Conservation (phyloP, 768 basidiomycete genomes). For the Trametes villosa region DNA sequence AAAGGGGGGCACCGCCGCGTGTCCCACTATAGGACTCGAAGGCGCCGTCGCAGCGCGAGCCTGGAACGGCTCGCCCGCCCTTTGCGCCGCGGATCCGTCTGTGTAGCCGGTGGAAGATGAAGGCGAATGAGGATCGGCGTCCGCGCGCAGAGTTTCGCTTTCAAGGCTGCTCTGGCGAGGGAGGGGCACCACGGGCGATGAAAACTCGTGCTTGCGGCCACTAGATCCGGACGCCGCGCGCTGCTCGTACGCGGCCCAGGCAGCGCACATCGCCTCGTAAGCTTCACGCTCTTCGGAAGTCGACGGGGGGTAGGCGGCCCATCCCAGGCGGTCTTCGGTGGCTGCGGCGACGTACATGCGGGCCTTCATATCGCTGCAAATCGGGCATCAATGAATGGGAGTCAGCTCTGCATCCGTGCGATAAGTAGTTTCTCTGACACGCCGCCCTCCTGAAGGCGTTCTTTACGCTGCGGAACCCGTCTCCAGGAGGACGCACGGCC, state of each 20-base stretch:
- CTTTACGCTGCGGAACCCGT: constrained; percentile 1
- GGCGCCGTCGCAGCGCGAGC: constrained; percentile 3
- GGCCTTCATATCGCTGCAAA: constrained; percentile 66
- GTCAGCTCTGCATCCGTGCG: neutral
- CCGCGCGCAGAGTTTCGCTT: neutral
- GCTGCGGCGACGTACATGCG: constrained; percentile 51
- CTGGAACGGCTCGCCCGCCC: constrained; percentile 9
- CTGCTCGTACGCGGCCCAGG: constrained; percentile 55
- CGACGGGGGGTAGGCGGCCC: constrained; percentile 46
- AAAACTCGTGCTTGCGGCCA: constrained; percentile 2
- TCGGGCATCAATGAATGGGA: neutral
- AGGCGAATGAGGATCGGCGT: neutral
- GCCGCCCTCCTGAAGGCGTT: neutral
- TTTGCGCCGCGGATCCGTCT: constrained; percentile 8
- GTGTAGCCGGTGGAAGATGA: neutral
- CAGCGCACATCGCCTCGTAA: constrained; percentile 60
- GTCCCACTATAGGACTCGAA: neutral
- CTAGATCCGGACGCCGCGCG: constrained; percentile 23
- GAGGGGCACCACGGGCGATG: constrained; percentile 1
- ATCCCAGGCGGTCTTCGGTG: constrained; percentile 53
- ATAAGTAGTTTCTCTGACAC: neutral
- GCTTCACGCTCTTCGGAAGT: constrained; percentile 54
- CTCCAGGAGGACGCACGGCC: constrained; percentile 3
- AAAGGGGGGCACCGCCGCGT: neutral
- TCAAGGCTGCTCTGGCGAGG: constrained; percentile 1